These are phyloP conservation scores for Microdochium paspali DNA, from an alignment of 2,329 filamentous ascomycete genomes.

Conservation along the genomic window DNA sequence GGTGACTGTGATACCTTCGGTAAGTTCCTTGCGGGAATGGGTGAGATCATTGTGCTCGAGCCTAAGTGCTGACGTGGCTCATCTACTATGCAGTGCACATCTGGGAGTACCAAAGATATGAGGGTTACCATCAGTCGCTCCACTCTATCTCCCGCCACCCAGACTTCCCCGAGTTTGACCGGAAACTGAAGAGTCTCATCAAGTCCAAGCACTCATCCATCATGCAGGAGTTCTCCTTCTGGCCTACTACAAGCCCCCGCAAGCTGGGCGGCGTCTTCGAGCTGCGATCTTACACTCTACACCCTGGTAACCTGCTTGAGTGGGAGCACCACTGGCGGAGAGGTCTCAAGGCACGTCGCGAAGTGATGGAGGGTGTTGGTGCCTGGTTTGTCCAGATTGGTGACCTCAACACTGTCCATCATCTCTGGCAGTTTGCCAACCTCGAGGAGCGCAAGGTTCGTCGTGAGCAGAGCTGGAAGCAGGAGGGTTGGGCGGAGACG, in stretches of 20 bases:
- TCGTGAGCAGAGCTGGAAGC: slow-evolving; percentile 88
- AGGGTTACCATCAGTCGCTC: slow-evolving; percentile 88
- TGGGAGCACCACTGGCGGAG: slow-evolving; percentile 99
- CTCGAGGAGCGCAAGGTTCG: slow-evolving; percentile 85
- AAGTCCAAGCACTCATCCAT: slow-evolving; percentile 76
- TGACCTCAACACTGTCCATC: slow-evolving; percentile 93
- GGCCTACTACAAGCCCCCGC: slow-evolving; percentile 88
- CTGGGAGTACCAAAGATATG: slow-evolving; percentile 97
- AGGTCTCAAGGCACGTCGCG: slow-evolving; percentile 78
- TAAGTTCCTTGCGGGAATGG: slow-evolving; percentile 31
- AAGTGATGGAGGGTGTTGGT: slow-evolving; percentile 97
- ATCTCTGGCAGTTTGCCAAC: slow-evolving; percentile 97
- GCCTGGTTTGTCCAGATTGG: slow-evolving; percentile 99
- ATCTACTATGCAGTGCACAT: too few species aligned
- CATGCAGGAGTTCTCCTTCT: slow-evolving; percentile 99
- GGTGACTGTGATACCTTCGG: slow-evolving; percentile 95
- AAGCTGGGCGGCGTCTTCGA: slow-evolving; percentile 90
- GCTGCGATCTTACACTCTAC: slow-evolving; percentile 89
- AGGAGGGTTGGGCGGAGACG: slow-evolving; percentile 93
- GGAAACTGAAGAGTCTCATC: slow-evolving; percentile 78
- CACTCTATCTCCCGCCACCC: slow-evolving; percentile 76
- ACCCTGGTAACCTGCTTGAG: slow-evolving; percentile 90
- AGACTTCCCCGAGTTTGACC: slow-evolving; percentile 75
- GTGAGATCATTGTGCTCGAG: too few species aligned
- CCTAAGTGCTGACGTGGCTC: too few species aligned